Evolutionary conservation across 495 filamentous ascomycete genomes (phyloP).

Genomic region (Peziza echinospora): DNA sequence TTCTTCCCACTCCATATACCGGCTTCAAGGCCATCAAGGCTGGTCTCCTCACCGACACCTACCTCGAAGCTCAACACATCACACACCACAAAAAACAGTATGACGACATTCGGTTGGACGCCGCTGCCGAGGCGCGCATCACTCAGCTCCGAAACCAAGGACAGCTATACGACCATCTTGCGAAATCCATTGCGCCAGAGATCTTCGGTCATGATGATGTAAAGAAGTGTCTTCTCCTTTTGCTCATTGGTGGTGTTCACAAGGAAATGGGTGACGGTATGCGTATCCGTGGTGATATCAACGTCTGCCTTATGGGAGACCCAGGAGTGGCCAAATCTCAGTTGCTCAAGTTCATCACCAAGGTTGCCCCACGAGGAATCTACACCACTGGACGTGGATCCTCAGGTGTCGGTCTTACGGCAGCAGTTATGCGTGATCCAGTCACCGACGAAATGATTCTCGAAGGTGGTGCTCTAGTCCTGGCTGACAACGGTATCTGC

Average conservation of each 20-base stretch:
- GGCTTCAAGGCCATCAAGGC: constrained; percentile 93
- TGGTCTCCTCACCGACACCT: constrained; percentile 86
- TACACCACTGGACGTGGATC: constrained; percentile 94
- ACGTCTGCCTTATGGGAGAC: constrained; percentile 97
- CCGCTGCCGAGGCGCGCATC: constrained; percentile 55
- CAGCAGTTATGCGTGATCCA: constrained; percentile 94
- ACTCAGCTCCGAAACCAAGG: constrained; percentile 58
- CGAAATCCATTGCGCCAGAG: constrained; percentile 89
- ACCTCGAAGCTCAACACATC: constrained; percentile 82
- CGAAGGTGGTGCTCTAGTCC: constrained; percentile 83
- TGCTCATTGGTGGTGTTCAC: constrained; percentile 87
- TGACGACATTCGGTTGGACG: constrained; percentile 55
- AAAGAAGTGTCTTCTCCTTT: constrained; percentile 86
- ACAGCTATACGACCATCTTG: constrained; percentile 81
- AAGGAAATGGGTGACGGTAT: constrained; percentile 97
- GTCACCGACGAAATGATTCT: constrained; percentile 98
- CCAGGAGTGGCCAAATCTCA: constrained; percentile 98
- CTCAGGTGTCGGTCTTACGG: constrained; percentile 91
- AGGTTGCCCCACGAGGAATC: constrained; percentile 88
- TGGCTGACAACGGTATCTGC: constrained; percentile 96
- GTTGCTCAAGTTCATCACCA: constrained; percentile 90
- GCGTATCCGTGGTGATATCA: constrained; percentile 95
- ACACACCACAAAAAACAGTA: constrained; percentile 96
- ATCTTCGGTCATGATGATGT: constrained; percentile 94
- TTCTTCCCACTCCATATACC: constrained; percentile 91